Conservation (phyloP, 1,139 yeast species). For the Yamadazyma sp. region DNA sequence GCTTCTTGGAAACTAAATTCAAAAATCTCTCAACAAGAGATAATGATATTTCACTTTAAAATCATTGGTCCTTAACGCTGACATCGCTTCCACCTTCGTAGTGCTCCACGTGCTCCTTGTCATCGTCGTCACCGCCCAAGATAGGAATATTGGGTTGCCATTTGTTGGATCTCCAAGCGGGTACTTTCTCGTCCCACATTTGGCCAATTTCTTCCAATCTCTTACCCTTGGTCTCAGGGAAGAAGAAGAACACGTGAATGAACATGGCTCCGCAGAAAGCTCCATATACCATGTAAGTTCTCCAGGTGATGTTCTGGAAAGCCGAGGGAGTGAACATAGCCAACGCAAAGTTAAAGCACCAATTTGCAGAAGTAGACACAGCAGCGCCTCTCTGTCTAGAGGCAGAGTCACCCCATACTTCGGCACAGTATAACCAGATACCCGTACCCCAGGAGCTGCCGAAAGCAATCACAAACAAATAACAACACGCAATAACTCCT, state of each 20-base stretch:
- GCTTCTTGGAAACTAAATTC: conserved; percentile 11
- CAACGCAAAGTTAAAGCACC: conserved; percentile 48
- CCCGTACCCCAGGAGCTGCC: conserved; percentile 56
- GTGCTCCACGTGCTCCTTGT: conserved; percentile 14
- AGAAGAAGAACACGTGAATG: conserved; percentile 61
- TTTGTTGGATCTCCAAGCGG: conserved; percentile 50
- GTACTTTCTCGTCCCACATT: conserved; percentile 57
- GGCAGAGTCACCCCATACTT: conserved; percentile 50
- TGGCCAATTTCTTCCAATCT: conserved; percentile 59
- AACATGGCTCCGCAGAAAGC: conserved; percentile 50
- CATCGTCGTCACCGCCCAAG: conserved; percentile 7
- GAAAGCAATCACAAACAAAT: conserved; percentile 47
- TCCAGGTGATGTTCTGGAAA: conserved; percentile 36
- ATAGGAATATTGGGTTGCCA: conserved; percentile 14
- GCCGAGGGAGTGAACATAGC: conserved; percentile 43
- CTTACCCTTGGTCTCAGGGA: conserved; percentile 58
- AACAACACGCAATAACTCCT: conserved; percentile 53
- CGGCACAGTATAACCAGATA: conserved; percentile 52
- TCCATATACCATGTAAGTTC: conserved; percentile 42
- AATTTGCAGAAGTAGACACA: conserved; percentile 44
- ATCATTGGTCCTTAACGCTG: conserved; percentile 8
- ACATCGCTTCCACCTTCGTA: conserved; percentile 13
- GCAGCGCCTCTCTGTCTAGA: conserved; percentile 55
- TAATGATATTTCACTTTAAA: conserved; percentile 7
- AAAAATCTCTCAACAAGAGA: conserved; percentile 15